Base-by-base conservation (phyloP, 2,329 filamentous ascomycete genomes). In the Exophiala dermatitidis region DNA sequence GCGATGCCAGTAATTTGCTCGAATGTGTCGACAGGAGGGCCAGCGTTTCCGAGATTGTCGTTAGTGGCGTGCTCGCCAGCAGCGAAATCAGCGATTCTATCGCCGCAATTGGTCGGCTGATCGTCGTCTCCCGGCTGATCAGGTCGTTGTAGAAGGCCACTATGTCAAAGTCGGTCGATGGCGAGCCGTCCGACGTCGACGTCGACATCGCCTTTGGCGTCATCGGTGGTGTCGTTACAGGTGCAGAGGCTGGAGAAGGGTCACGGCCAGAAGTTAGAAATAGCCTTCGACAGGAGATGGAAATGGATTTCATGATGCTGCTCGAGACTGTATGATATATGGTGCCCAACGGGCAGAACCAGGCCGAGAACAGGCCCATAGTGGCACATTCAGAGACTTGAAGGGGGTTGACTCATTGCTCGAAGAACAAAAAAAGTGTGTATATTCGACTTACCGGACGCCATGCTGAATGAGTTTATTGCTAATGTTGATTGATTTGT, bases 61-160 rank as follows among this genome's bases (percentile, higher is more conserved):
- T 86, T 4, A 89, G 85, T 58, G 84, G 83, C 43, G 84, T 86
- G 60, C 86, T 80, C 66, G 85, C 84, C 55, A 97, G 86, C 56
- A 93, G 85, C 66, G 86, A 82, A 62, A 97, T 93, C 55, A 98
- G 79, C 30, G 90, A 84, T 73, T 95, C 88, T 67, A 95, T 95
- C 54, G 90, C 90, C 19, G 93, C 93, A 51, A 98, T 88, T 59
- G 93, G 90, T 82, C 95, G 96, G 34, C 91, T 96, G 49, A 97
- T 79, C 58, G 95, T 88, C 7, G 86, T 79, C 68, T 97, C 90
- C 48, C 80, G 77, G 54, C 67, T 67, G 56, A 87, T 78, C 46
- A 86, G 78, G 46, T 75, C 72, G 64, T 80, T 77, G 73, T 88
- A 88, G 44, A 81, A 80, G 52, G 76, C 71, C 62, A 86, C 82